These are phyloP conservation scores for Starmerella powellii DNA, from an alignment of 805 yeast species.

Conservation along the genomic window DNA sequence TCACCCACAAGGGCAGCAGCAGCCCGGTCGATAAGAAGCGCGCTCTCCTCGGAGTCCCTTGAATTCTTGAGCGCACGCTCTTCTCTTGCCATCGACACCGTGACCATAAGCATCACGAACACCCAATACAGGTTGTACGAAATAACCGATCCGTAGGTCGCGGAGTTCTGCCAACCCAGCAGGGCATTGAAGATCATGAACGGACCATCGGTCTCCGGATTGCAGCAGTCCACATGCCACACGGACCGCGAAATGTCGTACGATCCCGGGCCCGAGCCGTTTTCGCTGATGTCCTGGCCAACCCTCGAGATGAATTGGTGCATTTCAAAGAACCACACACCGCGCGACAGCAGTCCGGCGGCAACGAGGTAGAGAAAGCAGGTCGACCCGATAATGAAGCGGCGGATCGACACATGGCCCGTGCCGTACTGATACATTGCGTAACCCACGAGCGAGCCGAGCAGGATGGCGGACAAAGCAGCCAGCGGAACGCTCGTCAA, in stretches of 20 bases:
- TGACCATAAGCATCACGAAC: slow-evolving; percentile 35
- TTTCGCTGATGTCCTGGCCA: slow-evolving; percentile 77
- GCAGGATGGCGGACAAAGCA: slow-evolving; percentile 42
- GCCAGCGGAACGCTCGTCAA: slow-evolving; percentile 53
- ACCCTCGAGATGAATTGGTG: slow-evolving; percentile 64
- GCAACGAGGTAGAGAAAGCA: slow-evolving; percentile 74
- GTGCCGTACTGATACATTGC: slow-evolving; percentile 60
- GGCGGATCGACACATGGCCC: slow-evolving; percentile 59
- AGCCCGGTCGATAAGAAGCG: slow-evolving; percentile 17
- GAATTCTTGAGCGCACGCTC: slow-evolving; percentile 2
- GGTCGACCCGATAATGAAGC: slow-evolving; percentile 61
- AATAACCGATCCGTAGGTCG: slow-evolving; percentile 75
- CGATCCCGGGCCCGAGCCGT: slow-evolving; percentile 88
- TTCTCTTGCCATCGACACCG: slow-evolving; percentile 38
- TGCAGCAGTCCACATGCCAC: slow-evolving; percentile 94
- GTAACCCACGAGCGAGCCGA: slow-evolving; percentile 55
- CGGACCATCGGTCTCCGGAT: slow-evolving; percentile 80
- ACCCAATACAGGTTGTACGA: slow-evolving; percentile 67
- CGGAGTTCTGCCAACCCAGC: slow-evolving; percentile 89
- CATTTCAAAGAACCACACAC: slow-evolving; percentile 81
- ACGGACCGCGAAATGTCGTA: slow-evolving; percentile 67
- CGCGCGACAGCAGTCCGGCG: slow-evolving; percentile 75
- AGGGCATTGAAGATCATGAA: slow-evolving; percentile 88
- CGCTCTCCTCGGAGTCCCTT: slow-evolving; percentile 13
- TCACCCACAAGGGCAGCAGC: slow-evolving; percentile 6